Conservation (phyloP, 2,329 filamentous ascomycete genomes). For the Arthrobotrys pseudoclavata region DNA sequence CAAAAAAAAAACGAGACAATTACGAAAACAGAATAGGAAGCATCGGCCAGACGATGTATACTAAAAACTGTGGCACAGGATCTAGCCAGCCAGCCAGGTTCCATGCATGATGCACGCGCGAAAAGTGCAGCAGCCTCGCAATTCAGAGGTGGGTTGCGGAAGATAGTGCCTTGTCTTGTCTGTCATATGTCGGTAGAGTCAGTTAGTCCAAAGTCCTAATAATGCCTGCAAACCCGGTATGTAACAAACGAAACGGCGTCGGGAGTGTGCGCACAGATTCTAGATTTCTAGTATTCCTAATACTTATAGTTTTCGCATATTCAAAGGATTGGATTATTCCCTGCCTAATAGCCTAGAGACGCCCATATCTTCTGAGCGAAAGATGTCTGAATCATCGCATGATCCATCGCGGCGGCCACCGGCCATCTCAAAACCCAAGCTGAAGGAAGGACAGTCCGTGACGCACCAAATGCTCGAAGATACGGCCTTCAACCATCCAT, state of each 20-base stretch:
- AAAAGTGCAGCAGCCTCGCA: conserved; percentile 30
- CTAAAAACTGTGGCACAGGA: conserved; percentile 21
- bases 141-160: conserved; percentile 22
- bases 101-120: conserved; percentile 19
- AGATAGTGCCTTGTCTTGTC: conserved; percentile 14
- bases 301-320: conserved; percentile 5
- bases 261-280: conserved; percentile 19
- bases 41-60: conserved; percentile 15
- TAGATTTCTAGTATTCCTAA: conserved; percentile 13
- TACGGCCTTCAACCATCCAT: conserved; percentile 17
- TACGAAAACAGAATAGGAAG: not conserved
- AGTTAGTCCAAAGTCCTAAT: conserved; percentile 1
- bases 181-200: conserved; percentile 24
- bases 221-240: conserved; percentile 15
- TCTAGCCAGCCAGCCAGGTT: conserved; percentile 25
- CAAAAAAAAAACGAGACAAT: conserved; percentile 2
- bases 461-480: conserved; percentile 29
- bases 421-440: conserved; percentile 27
- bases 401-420: conserved; percentile 23
- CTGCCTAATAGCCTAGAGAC: conserved; percentile 3
- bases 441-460: conserved; percentile 25
- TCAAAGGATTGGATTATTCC: conserved; percentile 16
- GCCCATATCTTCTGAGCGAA: conserved; percentile 9
- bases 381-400: conserved; percentile 22
- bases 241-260: conserved; percentile 12